Conservation (phyloP, 2,329 filamentous ascomycete genomes). For the Aspergillus eucalypticola region DNA sequence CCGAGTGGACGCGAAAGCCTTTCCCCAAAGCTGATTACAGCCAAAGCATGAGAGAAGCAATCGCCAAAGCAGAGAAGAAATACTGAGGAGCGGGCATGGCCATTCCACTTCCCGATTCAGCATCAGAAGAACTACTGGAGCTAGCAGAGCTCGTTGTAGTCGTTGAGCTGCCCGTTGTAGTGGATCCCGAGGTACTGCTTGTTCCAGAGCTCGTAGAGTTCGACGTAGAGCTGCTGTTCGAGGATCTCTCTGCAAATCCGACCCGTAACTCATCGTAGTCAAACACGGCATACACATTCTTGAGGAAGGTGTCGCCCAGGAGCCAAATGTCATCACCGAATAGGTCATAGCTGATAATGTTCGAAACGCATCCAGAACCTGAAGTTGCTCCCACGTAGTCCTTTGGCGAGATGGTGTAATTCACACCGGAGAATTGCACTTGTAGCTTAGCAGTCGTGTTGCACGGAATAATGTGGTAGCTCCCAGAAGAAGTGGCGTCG, state of each 20-base stretch:
- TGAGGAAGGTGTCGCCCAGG: constrained; percentile 81
- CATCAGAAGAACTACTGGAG: not conserved
- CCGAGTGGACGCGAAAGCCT: not conserved
- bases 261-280: constrained; percentile 63
- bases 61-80: constrained; percentile 20
- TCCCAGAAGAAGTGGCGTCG: constrained; percentile 57
- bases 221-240: constrained; percentile 17
- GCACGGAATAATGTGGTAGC: constrained; percentile 73
- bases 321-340: constrained; percentile 68
- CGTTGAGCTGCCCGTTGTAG: constrained; percentile 12
- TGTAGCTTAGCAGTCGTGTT: constrained; percentile 61
- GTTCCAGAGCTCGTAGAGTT: constrained; percentile 18
- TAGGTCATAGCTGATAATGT: constrained; percentile 71
- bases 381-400: constrained; percentile 64
- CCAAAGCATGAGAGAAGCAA: constrained; percentile 16
- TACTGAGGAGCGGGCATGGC: constrained; percentile 10
- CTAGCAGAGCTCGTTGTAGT: constrained; percentile 11
- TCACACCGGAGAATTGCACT: constrained; percentile 67
- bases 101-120: constrained; percentile 1
- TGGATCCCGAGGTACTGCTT: constrained; percentile 11
- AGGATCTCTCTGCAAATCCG: constrained; percentile 34
- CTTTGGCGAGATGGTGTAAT: constrained; percentile 65
- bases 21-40: constrained; percentile 5
- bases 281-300: constrained; percentile 86
- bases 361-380: constrained; percentile 58